Base-by-base conservation (phyloP, 1,139 yeast genomes). In the Lodderomyces oxycetoniae region DNA sequence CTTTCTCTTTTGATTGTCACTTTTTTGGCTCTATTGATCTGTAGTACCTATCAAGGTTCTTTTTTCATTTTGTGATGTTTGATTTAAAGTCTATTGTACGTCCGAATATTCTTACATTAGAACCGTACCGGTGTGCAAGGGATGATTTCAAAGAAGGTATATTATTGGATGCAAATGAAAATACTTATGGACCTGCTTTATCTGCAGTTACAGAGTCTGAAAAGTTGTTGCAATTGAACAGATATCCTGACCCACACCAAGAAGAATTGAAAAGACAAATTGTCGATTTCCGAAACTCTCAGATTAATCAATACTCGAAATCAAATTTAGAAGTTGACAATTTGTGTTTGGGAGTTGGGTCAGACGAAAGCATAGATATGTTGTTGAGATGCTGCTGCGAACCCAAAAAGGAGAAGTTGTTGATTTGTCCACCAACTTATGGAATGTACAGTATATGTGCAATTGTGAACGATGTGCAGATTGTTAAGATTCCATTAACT, bases 191-290 rank as follows among this genome's bases (percentile, higher is more conserved):
- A 0, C 93, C 96, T 2, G 78, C 95, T 0, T 60, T 87, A 14
- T 35, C 54, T 1, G 23, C 43, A 5, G 31, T 58, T 10, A 46
- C 60, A 1, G 37, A 40, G 3, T 45, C 45, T 8, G 72, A 65
- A 37, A 38, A 40, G 28, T 38, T 42, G 1, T 55, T 75, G 44
- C 80, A 79, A 34, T 73, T 91, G 49, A 81, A 91, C 63, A 70
- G 98, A 50, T 91, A 91, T 55, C 98, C 98, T 7, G 98, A 91
- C 50, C 99, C 99, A 7, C 96, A 89, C 58, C 98, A 91, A 53
- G 45, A 71, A n/a, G 82, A 71, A 22, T 71, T 91, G 49, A 91
- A 93, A 55, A 63, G 73, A 43, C 79, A 79, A 44, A 67, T 91
- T 33, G 77, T 84, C 33, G 65, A 74, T 26, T 81, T 82, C 52